Percentiles rank a stretch among this genome's conserved stretches.
phyloP scores from a whole-genome alignment of 805 yeast genomes.

The Torulaspora maleeae region DNA sequence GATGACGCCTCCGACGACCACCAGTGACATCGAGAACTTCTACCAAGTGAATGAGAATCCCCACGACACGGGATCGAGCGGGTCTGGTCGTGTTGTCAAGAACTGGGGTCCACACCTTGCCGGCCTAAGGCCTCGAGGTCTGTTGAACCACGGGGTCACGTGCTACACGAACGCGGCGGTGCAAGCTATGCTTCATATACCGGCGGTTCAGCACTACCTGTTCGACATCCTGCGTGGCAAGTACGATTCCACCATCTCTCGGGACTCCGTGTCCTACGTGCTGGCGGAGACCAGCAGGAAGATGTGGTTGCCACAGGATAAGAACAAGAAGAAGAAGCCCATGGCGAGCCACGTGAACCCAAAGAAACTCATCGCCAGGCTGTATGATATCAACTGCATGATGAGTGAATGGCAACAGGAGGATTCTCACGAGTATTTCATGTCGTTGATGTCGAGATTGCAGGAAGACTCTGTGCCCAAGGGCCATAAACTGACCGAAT shows the following conservation, averaged over 20 bases:
- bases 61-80: constrained; percentile 61
- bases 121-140: constrained; percentile 53
- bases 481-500: constrained; percentile 75
- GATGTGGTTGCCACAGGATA: constrained; percentile 61
- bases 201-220: constrained; percentile 83
- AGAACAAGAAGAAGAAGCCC: constrained; percentile 28
- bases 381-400: constrained; percentile 87
- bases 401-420: constrained; percentile 98
- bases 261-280: constrained; percentile 57
- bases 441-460: constrained; percentile 80
- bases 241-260: constrained; percentile 42
- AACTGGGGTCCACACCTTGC: constrained; percentile 59
- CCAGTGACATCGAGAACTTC: constrained; percentile 53
- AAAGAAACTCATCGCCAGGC: constrained; percentile 59
- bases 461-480: constrained; percentile 92
- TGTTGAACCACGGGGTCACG: constrained; percentile 88
- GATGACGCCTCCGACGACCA: constrained; percentile 20
- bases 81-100: constrained; percentile 55
- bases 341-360: constrained; percentile 56
- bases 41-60: constrained; percentile 54
- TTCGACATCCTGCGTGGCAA: constrained; percentile 57
- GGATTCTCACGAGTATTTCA: constrained; percentile 94
- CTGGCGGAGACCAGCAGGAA: constrained; percentile 63
- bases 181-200: constrained; percentile 84
- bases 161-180: constrained; percentile 96